Evolutionary conservation across 202 grass and related monocot genomes (phyloP).

Genomic region (Bolboschoenoplectus hybrid): DNA sequence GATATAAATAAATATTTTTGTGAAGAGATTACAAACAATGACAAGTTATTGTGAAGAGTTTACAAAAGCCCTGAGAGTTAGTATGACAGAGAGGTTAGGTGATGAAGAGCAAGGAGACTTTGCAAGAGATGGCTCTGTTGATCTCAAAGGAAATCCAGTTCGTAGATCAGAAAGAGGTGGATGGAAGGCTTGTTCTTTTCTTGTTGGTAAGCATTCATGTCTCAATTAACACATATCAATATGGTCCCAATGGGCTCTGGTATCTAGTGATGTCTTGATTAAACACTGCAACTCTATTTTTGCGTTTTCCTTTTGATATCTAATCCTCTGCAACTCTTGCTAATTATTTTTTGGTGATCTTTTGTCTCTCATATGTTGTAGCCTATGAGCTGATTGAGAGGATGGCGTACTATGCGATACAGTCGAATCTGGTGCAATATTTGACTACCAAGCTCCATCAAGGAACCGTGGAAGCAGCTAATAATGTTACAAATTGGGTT

Average conservation of each 20-base stretch:
- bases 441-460: slow-evolving; percentile 66
- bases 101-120: slow-evolving; percentile 39
- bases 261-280: neutral
- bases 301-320: neutral
- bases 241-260: neutral
- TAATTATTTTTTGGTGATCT: neutral
- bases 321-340: neutral
- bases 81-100: slow-evolving; percentile 42
- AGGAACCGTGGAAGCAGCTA: slow-evolving; percentile 68
- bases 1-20: neutral
- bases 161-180: slow-evolving; percentile 65
- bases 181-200: slow-evolving; percentile 73
- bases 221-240: neutral
- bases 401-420: slow-evolving; percentile 76
- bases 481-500: slow-evolving; percentile 83
- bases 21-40: neutral
- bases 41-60: slow-evolving; percentile 1
- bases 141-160: slow-evolving; percentile 71
- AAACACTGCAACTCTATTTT: neutral
- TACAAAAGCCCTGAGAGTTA: neutral
- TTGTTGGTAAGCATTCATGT: slow-evolving; percentile 50
- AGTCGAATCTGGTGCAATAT: slow-evolving; percentile 75
- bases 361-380: slow-evolving; percentile 30
- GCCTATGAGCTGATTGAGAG: slow-evolving; percentile 88
- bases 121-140: slow-evolving; percentile 68